phyloP scores from a whole-genome alignment of 2,329 filamentous ascomycete genomes.

The Thermothelomyces thermophilus region DNA sequence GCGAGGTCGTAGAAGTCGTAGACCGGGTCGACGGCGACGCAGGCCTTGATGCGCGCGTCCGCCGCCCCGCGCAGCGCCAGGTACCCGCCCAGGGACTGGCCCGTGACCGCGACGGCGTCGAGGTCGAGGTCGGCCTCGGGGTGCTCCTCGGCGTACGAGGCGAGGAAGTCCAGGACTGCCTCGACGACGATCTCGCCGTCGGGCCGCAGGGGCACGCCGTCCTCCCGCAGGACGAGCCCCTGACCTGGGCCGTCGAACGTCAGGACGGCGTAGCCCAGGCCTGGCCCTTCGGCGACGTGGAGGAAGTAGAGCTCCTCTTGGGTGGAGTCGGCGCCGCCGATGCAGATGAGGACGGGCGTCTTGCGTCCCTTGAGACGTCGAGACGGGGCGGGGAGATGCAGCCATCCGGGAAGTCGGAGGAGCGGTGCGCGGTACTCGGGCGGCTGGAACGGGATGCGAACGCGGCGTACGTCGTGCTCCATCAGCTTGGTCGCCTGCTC shows the following conservation, averaged over 20 bases:
- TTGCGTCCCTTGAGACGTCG: neutral
- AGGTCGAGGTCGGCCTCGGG: neutral
- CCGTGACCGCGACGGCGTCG: neutral
- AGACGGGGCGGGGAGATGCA: neutral
- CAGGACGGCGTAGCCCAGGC: neutral
- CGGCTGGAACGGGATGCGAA: too few relatives aligned
- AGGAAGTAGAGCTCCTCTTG: neutral
- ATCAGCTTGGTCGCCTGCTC: too few relatives aligned
- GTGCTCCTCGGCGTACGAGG: neutral
- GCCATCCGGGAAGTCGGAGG: neutral
- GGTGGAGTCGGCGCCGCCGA: neutral
- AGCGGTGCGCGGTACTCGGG: too few relatives aligned
- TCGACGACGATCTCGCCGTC: neutral
- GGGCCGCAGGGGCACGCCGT: neutral
- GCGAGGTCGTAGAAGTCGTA: neutral
- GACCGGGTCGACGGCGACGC: neutral
- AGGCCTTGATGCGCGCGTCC: neutral
- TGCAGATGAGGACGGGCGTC: neutral
- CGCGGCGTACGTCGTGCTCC: too few relatives aligned
- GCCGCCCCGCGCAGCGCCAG: neutral
- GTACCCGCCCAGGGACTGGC: neutral
- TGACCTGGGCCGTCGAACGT: neutral
- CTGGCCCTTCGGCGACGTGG: neutral
- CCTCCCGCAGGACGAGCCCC: neutral
- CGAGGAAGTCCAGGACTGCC: neutral